These are phyloP conservation scores for Sungouiozyma intestinalis DNA, from an alignment of 805 yeast genomes.

Conservation along the genomic window DNA sequence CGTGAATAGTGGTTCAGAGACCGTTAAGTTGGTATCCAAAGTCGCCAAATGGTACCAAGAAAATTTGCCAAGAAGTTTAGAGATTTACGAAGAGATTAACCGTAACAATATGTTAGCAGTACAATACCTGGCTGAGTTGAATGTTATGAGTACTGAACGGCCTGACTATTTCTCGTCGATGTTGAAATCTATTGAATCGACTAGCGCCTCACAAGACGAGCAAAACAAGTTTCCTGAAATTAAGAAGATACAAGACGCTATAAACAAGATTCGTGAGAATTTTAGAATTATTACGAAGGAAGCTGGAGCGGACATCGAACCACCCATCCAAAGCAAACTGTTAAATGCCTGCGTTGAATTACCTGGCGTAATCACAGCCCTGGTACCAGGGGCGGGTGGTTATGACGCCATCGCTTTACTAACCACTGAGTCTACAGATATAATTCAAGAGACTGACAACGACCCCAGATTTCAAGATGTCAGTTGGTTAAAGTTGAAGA, in stretches of 20 bases:
- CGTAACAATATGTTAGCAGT: slow-evolving; percentile 50
- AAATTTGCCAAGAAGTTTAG: slow-evolving; percentile 39
- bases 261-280: slow-evolving; percentile 42
- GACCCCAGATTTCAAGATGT: slow-evolving; percentile 36
- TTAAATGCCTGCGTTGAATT: slow-evolving; percentile 47
- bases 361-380: slow-evolving; percentile 84
- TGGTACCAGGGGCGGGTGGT: slow-evolving; percentile 98
- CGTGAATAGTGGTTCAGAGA: slow-evolving; percentile 83
- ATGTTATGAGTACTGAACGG: slow-evolving; percentile 22
- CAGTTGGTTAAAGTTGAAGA: slow-evolving; percentile 57
- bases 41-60: slow-evolving; percentile 60
- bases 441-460: slow-evolving; percentile 21
- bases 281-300: slow-evolving; percentile 50
- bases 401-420: slow-evolving; percentile 82
- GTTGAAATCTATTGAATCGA: slow-evolving; percentile 11
- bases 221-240: slow-evolving; percentile 16
- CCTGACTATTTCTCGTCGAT: slow-evolving; percentile 30
- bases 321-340: slow-evolving; percentile 59
- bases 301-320: slow-evolving; percentile 85
- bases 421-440: slow-evolving; percentile 37
- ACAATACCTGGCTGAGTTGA: slow-evolving; percentile 34
- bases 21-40: slow-evolving; percentile 76
- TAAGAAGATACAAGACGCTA: slow-evolving; percentile 31
- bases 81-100: slow-evolving; percentile 47
- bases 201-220: slow-evolving; percentile 4